Evolutionary conservation across 176 grass and related monocot species (phyloP), one percentile per base, ranked within the genome.

Genomic region (Oryza nivara): DNA sequence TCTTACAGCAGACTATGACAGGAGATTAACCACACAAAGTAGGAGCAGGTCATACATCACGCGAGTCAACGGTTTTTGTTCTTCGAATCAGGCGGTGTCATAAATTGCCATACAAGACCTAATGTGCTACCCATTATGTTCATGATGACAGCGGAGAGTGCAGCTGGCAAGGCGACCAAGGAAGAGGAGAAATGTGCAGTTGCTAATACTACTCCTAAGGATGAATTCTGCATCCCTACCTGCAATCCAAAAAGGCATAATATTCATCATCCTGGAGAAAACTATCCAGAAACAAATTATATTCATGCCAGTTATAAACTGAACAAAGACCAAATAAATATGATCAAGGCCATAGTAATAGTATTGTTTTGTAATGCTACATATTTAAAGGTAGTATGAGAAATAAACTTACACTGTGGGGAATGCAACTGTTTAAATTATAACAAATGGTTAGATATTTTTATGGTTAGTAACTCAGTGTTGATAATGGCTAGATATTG

Each of bases 221-320:
- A 88, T 36, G 84, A 97, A 75, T 97, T 97, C 80, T 97, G 94
- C 94, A 97, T 92, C 15, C 94, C 91, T 68, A 97, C 91, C 94
- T 97, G 82, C 73, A 87, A 82, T 85, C 3, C 52, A 9, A 36
- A 76, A 82, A 83, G 28, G 61, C 83, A 72, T 48, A 51, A 32
- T 38, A 61, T 26, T 87, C 48, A 88, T 45, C 26, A 82, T 76
- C 22, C 23, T 78, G 70, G 9, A 68, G 51, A 65, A 43, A 72
- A 45, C 22, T 11, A 6, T 75, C 38, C 38, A 4, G 6, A 76
- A 51, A 69, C 11, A 45, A 51, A 40, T 19, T 20, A 5, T 87
- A 67, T 52, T 78, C 1, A 70, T 84, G 54, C 60, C 13, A 85
- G 68, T 73, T 74, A 25, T 75, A n/a, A 66, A 65, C 22, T 36